Conservation (phyloP, 2,329 filamentous ascomycete genomes). For the Aspergillus aculeatinus region DNA sequence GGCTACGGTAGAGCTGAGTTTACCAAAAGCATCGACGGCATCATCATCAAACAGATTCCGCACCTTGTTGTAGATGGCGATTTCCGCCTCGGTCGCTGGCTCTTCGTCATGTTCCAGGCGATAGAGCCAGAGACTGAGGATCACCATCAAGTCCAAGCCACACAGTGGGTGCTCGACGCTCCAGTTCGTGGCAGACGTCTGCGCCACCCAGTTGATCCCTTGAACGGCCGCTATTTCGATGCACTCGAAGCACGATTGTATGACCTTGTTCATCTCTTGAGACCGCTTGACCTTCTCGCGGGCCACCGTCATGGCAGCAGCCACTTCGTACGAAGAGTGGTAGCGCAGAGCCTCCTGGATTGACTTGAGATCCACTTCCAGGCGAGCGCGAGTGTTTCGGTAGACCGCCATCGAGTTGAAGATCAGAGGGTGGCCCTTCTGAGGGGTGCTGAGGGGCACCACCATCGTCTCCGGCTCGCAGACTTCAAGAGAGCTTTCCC, state of each 20-base stretch:
- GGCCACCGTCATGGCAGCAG: constrained; percentile 91
- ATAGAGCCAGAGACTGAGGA: constrained; percentile 96
- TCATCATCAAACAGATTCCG: constrained; percentile 85
- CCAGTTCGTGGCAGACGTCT: constrained; percentile 97
- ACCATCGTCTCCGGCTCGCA: constrained; percentile 88
- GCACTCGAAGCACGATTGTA: constrained; percentile 95
- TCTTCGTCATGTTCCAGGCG: constrained; percentile 99
- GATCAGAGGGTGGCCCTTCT: constrained; percentile 92
- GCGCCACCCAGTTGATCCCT: constrained; percentile 96
- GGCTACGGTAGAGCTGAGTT: constrained; percentile 92
- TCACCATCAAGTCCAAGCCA: constrained; percentile 95
- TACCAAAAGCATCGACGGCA: constrained; percentile 76
- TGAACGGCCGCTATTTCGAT: constrained; percentile 93
- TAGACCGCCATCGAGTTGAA: constrained; percentile 99
- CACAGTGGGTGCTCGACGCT: constrained; percentile 97
- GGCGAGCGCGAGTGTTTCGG: constrained; percentile 84
- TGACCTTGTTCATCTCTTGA: constrained; percentile 97
- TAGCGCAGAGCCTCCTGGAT: constrained; percentile 96
- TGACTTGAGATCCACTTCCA: constrained; percentile 92
- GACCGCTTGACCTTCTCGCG: constrained; percentile 93
- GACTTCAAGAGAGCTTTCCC: constrained; percentile 92
- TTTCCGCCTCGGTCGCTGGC: constrained; percentile 51
- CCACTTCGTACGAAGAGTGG: constrained; percentile 95
- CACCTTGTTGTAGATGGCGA: constrained; percentile 63
- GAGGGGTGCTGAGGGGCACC: constrained; percentile 86